phyloP scores from a whole-genome alignment of 1,139 yeast genomes.

The Kodamaea fungicola region DNA sequence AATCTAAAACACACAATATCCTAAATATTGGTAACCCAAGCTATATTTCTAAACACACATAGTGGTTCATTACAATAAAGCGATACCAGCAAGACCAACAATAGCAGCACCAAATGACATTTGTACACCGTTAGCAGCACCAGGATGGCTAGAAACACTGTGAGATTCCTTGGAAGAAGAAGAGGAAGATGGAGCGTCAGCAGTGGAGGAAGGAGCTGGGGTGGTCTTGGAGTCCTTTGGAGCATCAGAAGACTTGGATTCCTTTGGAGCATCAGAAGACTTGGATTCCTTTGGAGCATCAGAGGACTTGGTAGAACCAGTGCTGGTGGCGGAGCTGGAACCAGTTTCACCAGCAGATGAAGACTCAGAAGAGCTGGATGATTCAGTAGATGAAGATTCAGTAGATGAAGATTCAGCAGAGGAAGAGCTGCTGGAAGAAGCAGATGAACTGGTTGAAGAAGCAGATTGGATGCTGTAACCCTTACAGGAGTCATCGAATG shows the following conservation, averaged over 20 bases:
- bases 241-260: slow-evolving; percentile 10
- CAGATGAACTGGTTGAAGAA: slow-evolving; percentile 7
- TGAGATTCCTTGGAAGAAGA: slow-evolving; percentile 5
- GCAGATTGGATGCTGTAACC: slow-evolving; percentile 24
- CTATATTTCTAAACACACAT: background rate
- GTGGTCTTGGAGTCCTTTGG: slow-evolving; percentile 11
- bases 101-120: slow-evolving; percentile 18
- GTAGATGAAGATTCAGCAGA: slow-evolving; percentile 23
- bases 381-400: slow-evolving; percentile 25
- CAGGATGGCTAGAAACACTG: slow-evolving; percentile 7
- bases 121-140: slow-evolving; percentile 11
- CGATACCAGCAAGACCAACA: slow-evolving; percentile 16
- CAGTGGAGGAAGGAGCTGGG: slow-evolving; percentile 6
- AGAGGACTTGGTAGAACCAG: slow-evolving; percentile 10
- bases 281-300: slow-evolving; percentile 8
- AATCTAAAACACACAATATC: no score
- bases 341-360: slow-evolving; percentile 15
- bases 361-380: slow-evolving; percentile 12
- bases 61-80: slow-evolving; percentile 14
- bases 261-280: slow-evolving; percentile 7
- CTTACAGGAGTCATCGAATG: slow-evolving; percentile 54
- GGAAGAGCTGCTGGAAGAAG: slow-evolving; percentile 16
- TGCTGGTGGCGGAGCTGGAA: slow-evolving; percentile 11
- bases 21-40: no score
- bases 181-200: slow-evolving; percentile 7